Percentiles rank a stretch among this genome's conserved stretches.
Conservation (phyloP, 495 filamentous ascomycete genomes). For the Daldinia bambusicola region DNA sequence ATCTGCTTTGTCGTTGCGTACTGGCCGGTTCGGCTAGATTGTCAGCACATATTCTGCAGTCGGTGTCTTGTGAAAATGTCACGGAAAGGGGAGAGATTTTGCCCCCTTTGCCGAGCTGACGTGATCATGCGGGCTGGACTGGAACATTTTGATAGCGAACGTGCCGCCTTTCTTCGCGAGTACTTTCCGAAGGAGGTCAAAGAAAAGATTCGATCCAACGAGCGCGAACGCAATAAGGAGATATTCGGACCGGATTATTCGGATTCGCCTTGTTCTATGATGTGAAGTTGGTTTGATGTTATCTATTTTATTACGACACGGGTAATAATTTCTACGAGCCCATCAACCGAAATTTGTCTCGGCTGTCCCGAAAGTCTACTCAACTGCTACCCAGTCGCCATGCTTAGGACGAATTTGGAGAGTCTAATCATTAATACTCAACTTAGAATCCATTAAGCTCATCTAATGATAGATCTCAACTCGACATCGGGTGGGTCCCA, state of each 20-base stretch:
- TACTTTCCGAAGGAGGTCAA: slow-evolving; percentile 79
- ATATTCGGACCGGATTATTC: slow-evolving; percentile 60
- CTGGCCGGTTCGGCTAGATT: slow-evolving; percentile 72
- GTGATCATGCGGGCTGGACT: slow-evolving; percentile 67
- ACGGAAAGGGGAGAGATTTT: slow-evolving; percentile 64
- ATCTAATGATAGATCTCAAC: slow-evolving; percentile 41
- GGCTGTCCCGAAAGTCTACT: not conserved
- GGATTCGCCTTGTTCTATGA: slow-evolving; percentile 54
- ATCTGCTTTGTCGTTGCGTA: slow-evolving; percentile 74
- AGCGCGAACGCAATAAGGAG: slow-evolving; percentile 63
- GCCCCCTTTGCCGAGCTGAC: slow-evolving; percentile 73
- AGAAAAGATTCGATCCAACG: slow-evolving; percentile 69
- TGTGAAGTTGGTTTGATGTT: slow-evolving; percentile 49
- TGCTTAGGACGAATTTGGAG: not conserved
- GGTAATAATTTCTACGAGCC: not conserved
- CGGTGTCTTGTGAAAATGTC: slow-evolving; percentile 78
- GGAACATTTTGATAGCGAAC: slow-evolving; percentile 69
- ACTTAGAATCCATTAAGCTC: slow-evolving; percentile 1
- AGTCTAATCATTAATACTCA: not conserved
- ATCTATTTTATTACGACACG: not conserved
- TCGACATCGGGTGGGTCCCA: slow-evolving; percentile 44
- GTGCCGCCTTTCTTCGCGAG: slow-evolving; percentile 68
- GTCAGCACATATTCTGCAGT: slow-evolving; percentile 76
- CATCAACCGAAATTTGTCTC: not conserved
- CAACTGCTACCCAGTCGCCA: not conserved